These are phyloP conservation scores for Schizophyllum amplum DNA, from an alignment of 1,284 basidiomycete genomes.

Conservation along the genomic window DNA sequence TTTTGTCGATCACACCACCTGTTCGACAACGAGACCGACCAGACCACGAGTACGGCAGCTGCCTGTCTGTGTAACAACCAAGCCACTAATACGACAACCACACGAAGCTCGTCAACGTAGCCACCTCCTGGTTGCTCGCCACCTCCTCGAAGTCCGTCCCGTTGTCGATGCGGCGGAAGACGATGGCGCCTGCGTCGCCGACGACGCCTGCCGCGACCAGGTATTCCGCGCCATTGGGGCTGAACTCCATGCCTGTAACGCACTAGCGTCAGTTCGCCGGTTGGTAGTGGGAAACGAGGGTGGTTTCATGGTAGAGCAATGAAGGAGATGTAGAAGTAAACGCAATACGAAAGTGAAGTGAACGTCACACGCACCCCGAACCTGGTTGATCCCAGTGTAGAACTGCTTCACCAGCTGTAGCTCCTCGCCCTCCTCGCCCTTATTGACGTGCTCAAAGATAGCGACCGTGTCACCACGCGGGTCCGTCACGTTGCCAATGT, in stretches of 20 bases:
- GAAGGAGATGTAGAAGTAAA: too few relatives aligned
- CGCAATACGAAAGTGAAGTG: background rate
- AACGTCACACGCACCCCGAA: slow-evolving; percentile 27
- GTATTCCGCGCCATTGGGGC: slow-evolving; percentile 40
- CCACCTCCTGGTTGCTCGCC: slow-evolving; percentile 41
- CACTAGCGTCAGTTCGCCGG: too few relatives aligned
- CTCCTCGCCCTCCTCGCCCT: slow-evolving; percentile 21
- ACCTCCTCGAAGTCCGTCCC: slow-evolving; percentile 44
- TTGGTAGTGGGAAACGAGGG: too few relatives aligned
- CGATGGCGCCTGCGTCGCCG: slow-evolving; percentile 44
- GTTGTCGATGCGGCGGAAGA: slow-evolving; percentile 45
- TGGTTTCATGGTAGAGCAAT: too few relatives aligned
- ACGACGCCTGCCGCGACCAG: slow-evolving; percentile 46
- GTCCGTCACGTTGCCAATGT: slow-evolving; percentile 10
- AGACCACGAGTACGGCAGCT: too few relatives aligned
- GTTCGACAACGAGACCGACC: too few relatives aligned
- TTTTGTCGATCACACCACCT: too few relatives aligned
- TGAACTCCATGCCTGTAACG: slow-evolving; percentile 40
- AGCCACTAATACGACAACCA: slow-evolving; percentile 19
- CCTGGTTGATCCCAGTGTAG: slow-evolving; percentile 55
- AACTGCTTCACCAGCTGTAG: slow-evolving; percentile 36
- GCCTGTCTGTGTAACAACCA: background rate
- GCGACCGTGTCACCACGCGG: slow-evolving; percentile 12
- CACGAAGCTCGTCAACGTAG: slow-evolving; percentile 46
- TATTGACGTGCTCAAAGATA: slow-evolving; percentile 9